These are phyloP conservation scores for Chlamydomonas eustigma DNA, from an alignment of 139 green algal genomes.

Conservation along the genomic window DNA sequence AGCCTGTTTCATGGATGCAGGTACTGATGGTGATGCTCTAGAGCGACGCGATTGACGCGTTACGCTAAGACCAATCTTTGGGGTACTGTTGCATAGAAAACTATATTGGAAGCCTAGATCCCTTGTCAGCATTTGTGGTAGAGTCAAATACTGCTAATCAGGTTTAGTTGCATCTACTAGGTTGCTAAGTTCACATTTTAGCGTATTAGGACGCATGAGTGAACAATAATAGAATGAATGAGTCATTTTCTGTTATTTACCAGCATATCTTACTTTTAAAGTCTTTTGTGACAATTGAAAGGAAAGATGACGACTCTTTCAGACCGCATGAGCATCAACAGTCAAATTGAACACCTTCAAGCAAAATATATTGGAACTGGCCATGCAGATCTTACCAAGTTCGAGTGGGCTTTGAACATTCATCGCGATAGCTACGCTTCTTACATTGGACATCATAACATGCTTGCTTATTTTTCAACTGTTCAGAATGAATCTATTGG, in stretches of 20 bases:
- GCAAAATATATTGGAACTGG: conserved; percentile 96
- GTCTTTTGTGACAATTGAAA: not conserved
- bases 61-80: too few species aligned
- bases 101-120: too few species aligned
- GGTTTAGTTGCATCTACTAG: too few species aligned
- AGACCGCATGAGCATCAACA: conserved; percentile 97
- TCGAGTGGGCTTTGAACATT: conserved; percentile 97
- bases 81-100: too few species aligned
- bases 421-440: conserved; percentile 95
- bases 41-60: too few species aligned
- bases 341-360: conserved; percentile 96
- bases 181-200: too few species aligned
- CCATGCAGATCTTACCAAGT: conserved; percentile 52
- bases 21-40: too few species aligned
- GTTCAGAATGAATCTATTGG: conserved; percentile 96
- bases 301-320: conserved; percentile 13
- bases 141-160: too few species aligned
- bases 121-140: too few species aligned
- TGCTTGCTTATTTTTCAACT: conserved; percentile 87
- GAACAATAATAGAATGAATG: too few species aligned
- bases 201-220: too few species aligned
- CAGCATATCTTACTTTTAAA: not conserved
- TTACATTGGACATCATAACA: conserved; percentile 86
- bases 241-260: too few species aligned
- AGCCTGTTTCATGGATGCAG: conserved; percentile 11